Base-by-base conservation (phyloP, 208 protist species). In the Herpetomonas samuelpessoai region DNA sequence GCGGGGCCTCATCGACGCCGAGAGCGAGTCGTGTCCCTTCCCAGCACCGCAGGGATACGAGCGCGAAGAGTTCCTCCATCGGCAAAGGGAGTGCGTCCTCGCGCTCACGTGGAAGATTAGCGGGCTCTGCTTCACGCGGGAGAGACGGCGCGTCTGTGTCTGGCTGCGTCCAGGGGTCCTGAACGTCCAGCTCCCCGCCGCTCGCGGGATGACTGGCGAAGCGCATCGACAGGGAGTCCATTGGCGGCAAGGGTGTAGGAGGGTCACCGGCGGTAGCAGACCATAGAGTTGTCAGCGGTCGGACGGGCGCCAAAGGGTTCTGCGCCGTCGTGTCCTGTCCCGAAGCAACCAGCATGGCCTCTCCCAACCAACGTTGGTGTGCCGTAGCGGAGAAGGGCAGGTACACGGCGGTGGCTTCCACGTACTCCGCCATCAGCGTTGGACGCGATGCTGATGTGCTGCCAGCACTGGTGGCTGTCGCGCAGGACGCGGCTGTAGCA, bases 11-110 rank as follows among this genome's bases (percentile, higher is more conserved):
- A 7, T 55, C 65, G 49, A 69, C 65, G 21, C 65, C 69, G 18
- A 70, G 65, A 14, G 75, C 75, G 14, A 68, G 61, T 9, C 69
- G 69, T 6, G 74, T 30, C 38, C 65, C 50, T 28, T 76, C 62
- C 75, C 75, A 81, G 30, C 47, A 71, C 18, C 62, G 74, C 57
- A 67, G 44, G 21, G 64, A 45, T 47, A 69, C 47, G 22, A 52
- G 35, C 39, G 67, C 52, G 21, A 55, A 29, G 27, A 9, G 27
- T 16, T 25, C 46, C 22, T 73, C 71, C n/a, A n/a, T n/a, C n/a
- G n/a, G n/a, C n/a, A n/a, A n/a, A n/a, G n/a, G n/a, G n/a, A n/a
- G n/a, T n/a, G n/a, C n/a, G n/a, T n/a, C n/a, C n/a, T n/a, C n/a
- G n/a, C n/a, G n/a, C n/a, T n/a, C n/a, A n/a, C n/a, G n/a, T n/a